A percentile compares a stretch with the other conserved stretches of the same genome.
These are phyloP conservation scores for Salix brachista DNA, from an alignment of 345 rosid species.

Conservation along the genomic window DNA sequence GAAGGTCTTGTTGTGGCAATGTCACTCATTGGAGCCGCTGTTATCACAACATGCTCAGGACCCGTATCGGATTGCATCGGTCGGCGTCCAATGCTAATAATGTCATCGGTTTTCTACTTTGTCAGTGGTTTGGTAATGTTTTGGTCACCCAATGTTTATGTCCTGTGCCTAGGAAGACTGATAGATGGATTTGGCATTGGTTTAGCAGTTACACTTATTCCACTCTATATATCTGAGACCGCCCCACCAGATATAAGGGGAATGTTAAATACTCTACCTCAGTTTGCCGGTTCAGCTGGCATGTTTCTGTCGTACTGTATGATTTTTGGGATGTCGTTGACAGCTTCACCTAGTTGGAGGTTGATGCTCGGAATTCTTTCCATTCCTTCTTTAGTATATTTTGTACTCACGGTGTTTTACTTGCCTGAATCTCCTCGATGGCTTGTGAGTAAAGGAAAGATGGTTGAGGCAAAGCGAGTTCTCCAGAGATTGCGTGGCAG, in stretches of 20 bases:
- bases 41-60: constrained; percentile 91
- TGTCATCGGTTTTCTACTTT: constrained; percentile 71
- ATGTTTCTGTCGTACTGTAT: constrained; percentile 92
- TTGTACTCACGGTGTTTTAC: constrained; percentile 65
- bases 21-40: constrained; percentile 91
- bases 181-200: constrained; percentile 93
- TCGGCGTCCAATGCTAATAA: constrained; percentile 91
- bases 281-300: constrained; percentile 88
- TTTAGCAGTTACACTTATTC: constrained; percentile 84
- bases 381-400: constrained; percentile 66
- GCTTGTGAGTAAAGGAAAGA: constrained; percentile 95
- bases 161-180: constrained; percentile 75
- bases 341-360: constrained; percentile 77
- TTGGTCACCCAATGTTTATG: constrained; percentile 91
- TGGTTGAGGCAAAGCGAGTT: constrained; percentile 77
- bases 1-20: constrained; percentile 96
- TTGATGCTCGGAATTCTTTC: constrained; percentile 92
- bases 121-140: constrained; percentile 80
- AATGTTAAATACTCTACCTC: constrained; percentile 84
- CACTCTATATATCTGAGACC: constrained; percentile 87
- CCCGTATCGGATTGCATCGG: constrained; percentile 89
- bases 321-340: constrained; percentile 82
- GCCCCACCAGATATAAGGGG: constrained; percentile 97
- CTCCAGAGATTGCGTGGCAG: constrained; percentile 84
- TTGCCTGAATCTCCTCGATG: constrained; percentile 99